Evolutionary conservation across 257 asterid genomes (phyloP), one percentile per base, ranked within the genome.

Genomic region (Agastache rugosa): DNA sequence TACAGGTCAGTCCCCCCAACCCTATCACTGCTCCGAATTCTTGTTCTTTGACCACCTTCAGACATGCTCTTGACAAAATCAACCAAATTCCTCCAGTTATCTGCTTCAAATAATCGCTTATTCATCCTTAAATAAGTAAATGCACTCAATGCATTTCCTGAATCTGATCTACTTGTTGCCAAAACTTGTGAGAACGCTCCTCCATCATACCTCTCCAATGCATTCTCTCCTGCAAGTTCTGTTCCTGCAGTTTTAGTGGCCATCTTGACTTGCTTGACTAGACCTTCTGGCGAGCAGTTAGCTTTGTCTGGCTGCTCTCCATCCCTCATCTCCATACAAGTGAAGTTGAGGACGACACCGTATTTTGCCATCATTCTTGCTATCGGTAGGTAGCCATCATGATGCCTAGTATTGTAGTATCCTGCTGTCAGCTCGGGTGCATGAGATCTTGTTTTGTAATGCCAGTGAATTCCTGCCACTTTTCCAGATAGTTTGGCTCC

Each of bases 381-480:
- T 78, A 94, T 87, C 0, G 96, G 97, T 23, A 92, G 72, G 87
- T 94, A 94, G 11, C 99, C 97, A 35, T 94, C 91, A 53, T 71
- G 72, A 20, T 85, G 80, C 78, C 96, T 81, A 2, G 97, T 94
- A 64, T 90, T 94, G 82, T 90, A 92, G 85, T 94, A 94, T 34
- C 99, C 97, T 56, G 97, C 92, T 31, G 97, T 92, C 25, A 92
- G 75, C 77, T 92, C 97, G 1, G 97, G 85, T 60, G 97, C 96
- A 53, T 92, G 98, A 14, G 98, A 93, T 82, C 97, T 90, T 25
- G 97, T 87, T 45, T 84, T 87, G 79, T 94, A 92, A 67, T 90
- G 98, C 97, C 97, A 92, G 73, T 94, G 97, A 68, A 90, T 90
- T 75, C 97, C 99, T 0, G 98, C 97, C 50, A 94, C 91, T 81